Evolutionary conservation across 768 basidiomycete genomes (phyloP).

Genomic region (Arthromyces matolae): DNA sequence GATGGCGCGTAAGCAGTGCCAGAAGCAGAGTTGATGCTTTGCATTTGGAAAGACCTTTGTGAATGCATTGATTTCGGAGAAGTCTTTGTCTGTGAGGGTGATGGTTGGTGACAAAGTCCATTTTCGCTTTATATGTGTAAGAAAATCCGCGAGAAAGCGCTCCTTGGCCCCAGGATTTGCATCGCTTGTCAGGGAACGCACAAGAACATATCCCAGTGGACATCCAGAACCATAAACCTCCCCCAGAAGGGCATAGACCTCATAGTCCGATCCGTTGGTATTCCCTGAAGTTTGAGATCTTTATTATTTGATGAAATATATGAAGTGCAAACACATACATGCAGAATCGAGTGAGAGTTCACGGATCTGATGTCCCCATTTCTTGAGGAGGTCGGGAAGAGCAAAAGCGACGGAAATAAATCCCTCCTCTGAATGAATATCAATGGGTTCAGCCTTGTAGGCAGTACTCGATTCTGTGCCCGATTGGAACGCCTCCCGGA

Average conservation of each 20-base stretch:
- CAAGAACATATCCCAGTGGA: constrained; percentile 28
- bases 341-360: constrained; percentile 14
- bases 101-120: constrained; percentile 21
- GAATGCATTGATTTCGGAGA: not conserved
- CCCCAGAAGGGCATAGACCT: constrained; percentile 29
- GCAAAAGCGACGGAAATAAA: constrained; percentile 24
- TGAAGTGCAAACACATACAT: not conserved
- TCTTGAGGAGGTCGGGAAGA: constrained; percentile 19
- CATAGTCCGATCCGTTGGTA: constrained; percentile 28
- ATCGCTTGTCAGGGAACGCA: constrained; percentile 17
- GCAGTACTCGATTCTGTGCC: not conserved
- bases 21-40: not conserved
- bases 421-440: constrained; percentile 6
- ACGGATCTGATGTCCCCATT: constrained; percentile 20
- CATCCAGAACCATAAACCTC: constrained; percentile 30
- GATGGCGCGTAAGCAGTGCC: not conserved
- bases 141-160: constrained; percentile 19
- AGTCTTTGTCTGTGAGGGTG: constrained; percentile 31
- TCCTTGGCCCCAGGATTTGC: constrained; percentile 22
- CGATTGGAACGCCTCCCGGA: constrained; percentile 11
- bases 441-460: constrained; percentile 9
- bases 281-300: constrained; percentile 25
- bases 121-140: constrained; percentile 18
- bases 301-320: not conserved
- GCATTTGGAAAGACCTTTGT: not conserved